Evolutionary conservation across 106 monocot genomes (phyloP), one percentile per base, ranked within the genome.

Genomic region (Dioscorea dumetorum): DNA sequence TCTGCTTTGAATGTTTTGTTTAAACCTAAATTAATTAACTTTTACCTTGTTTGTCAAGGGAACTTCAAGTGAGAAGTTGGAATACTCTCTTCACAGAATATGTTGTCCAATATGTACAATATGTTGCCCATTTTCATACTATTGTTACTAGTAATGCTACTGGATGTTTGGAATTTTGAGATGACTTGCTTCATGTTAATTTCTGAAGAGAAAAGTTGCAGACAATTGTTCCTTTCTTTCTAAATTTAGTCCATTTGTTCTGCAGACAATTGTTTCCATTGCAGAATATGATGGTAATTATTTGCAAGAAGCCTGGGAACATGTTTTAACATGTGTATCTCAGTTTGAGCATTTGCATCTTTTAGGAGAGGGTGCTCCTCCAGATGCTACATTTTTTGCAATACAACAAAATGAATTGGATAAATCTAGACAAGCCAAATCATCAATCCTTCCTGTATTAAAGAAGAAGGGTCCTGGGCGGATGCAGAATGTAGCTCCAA

Each of bases 271-370:
- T 78, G 73, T 99, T 16, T 53, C 78, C 52, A 99, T 99, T 73
- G 97, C 97, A 48, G 97, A 99, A 76, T 92, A 92, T 77, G 97
- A 92, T 74, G 97, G 97, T 13, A 93, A 99, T 68, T 92, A 87
- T 69, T 72, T 99, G 62, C 90, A 99, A 90, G 97, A 99, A 77
- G 97, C 90, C 24, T 99, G 97, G 97, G 92, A 99, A 60, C 97
- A 99, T 79, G 72, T 99, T 49, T 75, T 99, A 74, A 99, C 86
- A 31, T 99, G 97, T 81, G 81, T 99, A 59, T 99, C 97, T 62
- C 77, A 92, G 34, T 93, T 99, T 68, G 97, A 99, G 57, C 89
- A 99, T 83, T 79, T 99, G 67, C 83, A 99, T 83, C 90, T 99
- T 13, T 70, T 99, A 35, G 97, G 97, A 31, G 92, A 99, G 70